Evolutionary conservation across 139 green algal genomes (phyloP), one percentile per base, ranked within the genome.

Genomic region (Coelastrella sp.): DNA sequence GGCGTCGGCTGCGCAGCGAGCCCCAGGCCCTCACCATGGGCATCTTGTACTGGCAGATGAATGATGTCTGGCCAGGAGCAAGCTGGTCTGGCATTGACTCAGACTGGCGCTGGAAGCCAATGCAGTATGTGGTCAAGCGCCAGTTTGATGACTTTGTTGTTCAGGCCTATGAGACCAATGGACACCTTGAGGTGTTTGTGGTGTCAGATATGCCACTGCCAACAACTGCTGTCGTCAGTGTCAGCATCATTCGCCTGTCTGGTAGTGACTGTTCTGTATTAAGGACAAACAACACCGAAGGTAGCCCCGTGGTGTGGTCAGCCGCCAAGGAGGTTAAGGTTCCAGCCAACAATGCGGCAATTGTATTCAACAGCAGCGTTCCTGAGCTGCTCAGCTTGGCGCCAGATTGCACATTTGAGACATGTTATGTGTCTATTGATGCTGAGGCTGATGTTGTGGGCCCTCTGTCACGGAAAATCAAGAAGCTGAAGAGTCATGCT

Each of bases 11-110:
- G 41, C 82, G 82, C 38, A 81, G 64, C 30, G 82, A 81, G 69
- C 69, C 82, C 0, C 23, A 87, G 57, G 82, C 67, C 11, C 82
- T 87, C 19, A 87, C 82, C 1, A 87, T 87, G 82, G 82, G 82
- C 57, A 75, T 87, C 40, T 57, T 87, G 27, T 87, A 87, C 82
- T 87, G 82, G 82, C 78, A 91, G 81, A 76, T 91, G 30, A 91
- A 91, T 35, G 88, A 91, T 62, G 81, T 91, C 5, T 91, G 86
- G 87, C 83, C 91, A 50, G 94, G 89, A 5, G 83, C 90, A 37
- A 94, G 89, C 32, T 96, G 94, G 93, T 90, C 74, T 27, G 57
- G 79, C 37, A 88, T 94, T 50, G 88, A 96, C 63, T 87, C 90
- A 21, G 92, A 86, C 30, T 89, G 88, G 38, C 73, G 85, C 51